Base-by-base conservation (phyloP, 1,139 yeast genomes). In the Eremothecium sinecaudum region DNA sequence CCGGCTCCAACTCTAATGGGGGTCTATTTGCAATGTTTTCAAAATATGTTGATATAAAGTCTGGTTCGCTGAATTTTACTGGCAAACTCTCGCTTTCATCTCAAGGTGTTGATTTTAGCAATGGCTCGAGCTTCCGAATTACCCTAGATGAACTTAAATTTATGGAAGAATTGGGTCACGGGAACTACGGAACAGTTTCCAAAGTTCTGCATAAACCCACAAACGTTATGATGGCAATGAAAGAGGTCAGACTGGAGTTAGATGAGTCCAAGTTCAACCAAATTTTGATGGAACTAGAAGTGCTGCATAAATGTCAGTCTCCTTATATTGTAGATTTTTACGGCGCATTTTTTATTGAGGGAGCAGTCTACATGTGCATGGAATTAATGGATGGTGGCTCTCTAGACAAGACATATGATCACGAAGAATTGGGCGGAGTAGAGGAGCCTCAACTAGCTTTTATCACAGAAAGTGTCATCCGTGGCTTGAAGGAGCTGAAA, bases 361-460 rank as follows among this genome's bases (percentile, higher is more conserved):
- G 97, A 30, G 95, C 96, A 0, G 98, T 90, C 27, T 90, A 87
- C 62, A 86, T 92, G 82, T 90, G 98, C 61, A 90, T 90, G 73
- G 99, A 90, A 62, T 83, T 78, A 59, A 90, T 90, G 99, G 94
- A 87, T 59, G 97, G 96, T 33, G 96, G 96, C 0, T 84, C 95
- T 0, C 63, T 92, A 39, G 96, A 90, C 58, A 83, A 80, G 52
- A 69, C 90, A 16, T 90, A 86, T 58, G 78, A 74, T 19, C 61
- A 62, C 33, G 67, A 66, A 19, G 50, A 44, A 23, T 42, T 55
- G 21, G 77, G 76, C 18, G 93, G 94, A n/a, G 70, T 86, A 16
- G 76, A 75, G 40, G 94, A 87, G 57, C 79, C 78, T 34, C 76
- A 79, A 36, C 67, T 90, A 39, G 94, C 94, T 2, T 77, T 73